Base-by-base conservation (phyloP, 768 basidiomycete species). In the Lactarius sanguifluus region DNA sequence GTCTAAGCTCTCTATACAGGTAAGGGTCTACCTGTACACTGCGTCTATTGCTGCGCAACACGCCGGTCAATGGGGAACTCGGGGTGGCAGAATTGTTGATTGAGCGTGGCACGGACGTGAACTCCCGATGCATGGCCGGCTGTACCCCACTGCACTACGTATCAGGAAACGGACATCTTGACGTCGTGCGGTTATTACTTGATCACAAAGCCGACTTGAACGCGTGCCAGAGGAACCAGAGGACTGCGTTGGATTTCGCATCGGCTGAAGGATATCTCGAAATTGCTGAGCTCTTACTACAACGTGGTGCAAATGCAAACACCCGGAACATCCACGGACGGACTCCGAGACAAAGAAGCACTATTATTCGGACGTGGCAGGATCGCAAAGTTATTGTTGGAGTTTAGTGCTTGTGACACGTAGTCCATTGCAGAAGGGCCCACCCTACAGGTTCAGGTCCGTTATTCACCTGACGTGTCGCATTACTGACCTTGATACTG, bases 161-260 rank as follows among this genome's bases (percentile, higher is more conserved):
- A 4, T 64, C 32, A 20, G n/a, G 20, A 18, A 3, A 6, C 0
- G 62, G 62, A 1, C 62, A 47, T 2, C 1, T 36, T 2, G n/a
- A 38, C 8, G 34, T 64, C 34, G 56, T 28, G 5, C 32, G 18
- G 10, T 15, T 57, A 3, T 41, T 64, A 28, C 62, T 64, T 4
- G 23, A 57, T 15, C 23, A 50, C 7, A 23, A 3, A 5, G 56
- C 62, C 18, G 23, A 64, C 43, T 13, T 25, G 43, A 47, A 36
- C 34, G 41, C 25, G 2, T 13, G 6, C 13, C 15, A 28, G 41
- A 18, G n/a, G 41, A 7, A 36, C 20, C 57, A 23, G 25, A 30
- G 6, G 28, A 64, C 57, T 18, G 32, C 64, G 1, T 32, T 64
- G n/a, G 25, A 64, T 52, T 23, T 23, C 23, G 64, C 64, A 9